Evolutionary conservation across 129 eudicot species (phyloP).

Genomic region (Flaveria bidentis): DNA sequence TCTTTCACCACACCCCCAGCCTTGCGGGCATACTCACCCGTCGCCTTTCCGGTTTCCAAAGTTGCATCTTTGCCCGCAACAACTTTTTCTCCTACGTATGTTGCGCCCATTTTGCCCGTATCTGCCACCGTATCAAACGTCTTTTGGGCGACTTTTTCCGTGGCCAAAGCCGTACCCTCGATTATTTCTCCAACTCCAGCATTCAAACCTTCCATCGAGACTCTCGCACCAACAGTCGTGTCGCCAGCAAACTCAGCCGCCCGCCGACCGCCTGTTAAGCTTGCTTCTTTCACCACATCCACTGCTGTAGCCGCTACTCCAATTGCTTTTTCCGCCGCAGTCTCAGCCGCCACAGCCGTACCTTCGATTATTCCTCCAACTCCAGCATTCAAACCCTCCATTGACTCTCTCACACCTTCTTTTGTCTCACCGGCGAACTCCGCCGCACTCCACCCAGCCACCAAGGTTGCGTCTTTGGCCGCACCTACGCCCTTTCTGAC

Average conservation of each 20-base stretch:
- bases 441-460: neutral
- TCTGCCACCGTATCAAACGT: neutral
- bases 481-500: constrained; percentile 12
- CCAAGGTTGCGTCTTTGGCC: neutral
- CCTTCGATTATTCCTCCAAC: neutral
- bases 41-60: constrained; percentile 41
- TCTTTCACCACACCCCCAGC: constrained; percentile 47
- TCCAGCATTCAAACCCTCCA: neutral
- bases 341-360: neutral
- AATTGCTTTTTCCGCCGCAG: neutral
- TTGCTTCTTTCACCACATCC: constrained; percentile 9
- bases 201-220: neutral
- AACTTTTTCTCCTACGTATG: too few relatives aligned
- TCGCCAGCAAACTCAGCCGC: constrained; percentile 30
- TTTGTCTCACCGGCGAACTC: neutral
- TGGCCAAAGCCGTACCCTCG: neutral
- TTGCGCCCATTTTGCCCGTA: constrained; percentile 26
- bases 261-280: neutral
- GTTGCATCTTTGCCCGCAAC: constrained; percentile 51
- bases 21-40: constrained; percentile 36
- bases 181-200: neutral
- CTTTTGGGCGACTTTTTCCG: neutral
- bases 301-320: neutral
- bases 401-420: neutral
- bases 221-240: neutral